Evolutionary conservation across 768 basidiomycete species (phyloP).

Genomic region (Baorangia bicolor): DNA sequence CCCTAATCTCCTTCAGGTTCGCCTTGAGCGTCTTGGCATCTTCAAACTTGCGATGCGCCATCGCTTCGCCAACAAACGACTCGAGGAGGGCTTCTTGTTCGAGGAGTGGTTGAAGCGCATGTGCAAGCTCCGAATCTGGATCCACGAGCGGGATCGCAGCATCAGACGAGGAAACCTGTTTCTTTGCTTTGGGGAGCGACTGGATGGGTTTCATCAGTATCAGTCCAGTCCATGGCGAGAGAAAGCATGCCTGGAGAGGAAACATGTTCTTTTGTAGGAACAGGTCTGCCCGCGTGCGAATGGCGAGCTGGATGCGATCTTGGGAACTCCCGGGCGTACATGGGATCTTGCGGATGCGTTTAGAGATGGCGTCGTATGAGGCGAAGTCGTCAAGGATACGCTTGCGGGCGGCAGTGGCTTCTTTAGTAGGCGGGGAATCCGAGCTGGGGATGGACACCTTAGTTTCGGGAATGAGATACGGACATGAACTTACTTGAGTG

Average conservation of each 20-base stretch:
- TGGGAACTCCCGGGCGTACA: conserved; percentile 69
- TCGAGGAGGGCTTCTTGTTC: conserved; percentile 94
- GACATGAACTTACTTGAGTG: conserved; percentile 49
- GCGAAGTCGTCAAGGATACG: conserved; percentile 81
- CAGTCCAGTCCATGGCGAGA: neutral
- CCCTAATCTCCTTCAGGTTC: conserved; percentile 79
- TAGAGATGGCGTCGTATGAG: conserved; percentile 86
- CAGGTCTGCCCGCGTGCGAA: conserved; percentile 68
- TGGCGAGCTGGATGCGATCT: conserved; percentile 80
- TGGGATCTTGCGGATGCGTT: conserved; percentile 76
- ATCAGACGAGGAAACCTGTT: conserved; percentile 17
- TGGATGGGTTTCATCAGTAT: conserved; percentile 16
- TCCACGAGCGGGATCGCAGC: conserved; percentile 41
- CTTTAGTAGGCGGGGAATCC: conserved; percentile 57
- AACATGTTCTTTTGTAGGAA: conserved; percentile 93
- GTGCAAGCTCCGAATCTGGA: conserved; percentile 68
- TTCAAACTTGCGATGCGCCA: conserved; percentile 89
- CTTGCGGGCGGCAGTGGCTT: conserved; percentile 72
- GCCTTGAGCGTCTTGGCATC: conserved; percentile 83
- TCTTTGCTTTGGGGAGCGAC: conserved; percentile 51
- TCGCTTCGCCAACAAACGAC: conserved; percentile 88
- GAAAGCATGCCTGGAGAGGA: conserved; percentile 33
- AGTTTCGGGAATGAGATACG: conserved; percentile 12
- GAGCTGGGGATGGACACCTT: conserved; percentile 20
- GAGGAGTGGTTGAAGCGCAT: conserved; percentile 78